Conservation (phyloP, 805 yeast species). For the Wickerhamomyces tratensis region DNA sequence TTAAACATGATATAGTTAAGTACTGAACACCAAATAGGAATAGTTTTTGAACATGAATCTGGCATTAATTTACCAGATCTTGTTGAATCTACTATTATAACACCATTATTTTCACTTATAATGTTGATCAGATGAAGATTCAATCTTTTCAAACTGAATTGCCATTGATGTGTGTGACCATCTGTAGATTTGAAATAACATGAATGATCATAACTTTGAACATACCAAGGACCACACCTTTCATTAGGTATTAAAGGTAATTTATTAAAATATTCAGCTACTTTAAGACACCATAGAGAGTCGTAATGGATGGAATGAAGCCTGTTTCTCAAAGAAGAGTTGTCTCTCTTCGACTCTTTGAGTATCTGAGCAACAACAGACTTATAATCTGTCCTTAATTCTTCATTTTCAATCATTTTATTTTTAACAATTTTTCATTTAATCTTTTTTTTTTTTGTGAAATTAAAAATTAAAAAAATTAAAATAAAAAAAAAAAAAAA, state of each 20-base stretch:
- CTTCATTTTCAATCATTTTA: neutral
- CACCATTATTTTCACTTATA: slow-evolving; percentile 32
- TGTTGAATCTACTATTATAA: slow-evolving; percentile 72
- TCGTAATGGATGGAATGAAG: slow-evolving; percentile 68
- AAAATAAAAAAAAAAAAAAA: no score
- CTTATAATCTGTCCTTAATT: no score
- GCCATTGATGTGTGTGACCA: slow-evolving; percentile 81
- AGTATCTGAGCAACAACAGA: slow-evolving; percentile 9
- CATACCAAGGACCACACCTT: slow-evolving; percentile 85
- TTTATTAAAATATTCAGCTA: slow-evolving; percentile 21
- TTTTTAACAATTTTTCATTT: no score
- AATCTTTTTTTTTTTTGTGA: no score
- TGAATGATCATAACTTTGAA: slow-evolving; percentile 34
- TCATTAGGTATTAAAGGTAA: slow-evolving; percentile 61
- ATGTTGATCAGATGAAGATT: slow-evolving; percentile 61
- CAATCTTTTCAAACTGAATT: slow-evolving; percentile 60
- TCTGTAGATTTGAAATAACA: slow-evolving; percentile 82
- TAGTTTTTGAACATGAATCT: slow-evolving; percentile 77
- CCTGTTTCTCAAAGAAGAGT: slow-evolving; percentile 46
- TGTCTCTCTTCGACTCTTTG: slow-evolving; percentile 38
- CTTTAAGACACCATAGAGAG: slow-evolving; percentile 35
- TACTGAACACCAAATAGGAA: slow-evolving; percentile 90
- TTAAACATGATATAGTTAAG: slow-evolving; percentile 44
- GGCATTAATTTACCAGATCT: slow-evolving; percentile 80
- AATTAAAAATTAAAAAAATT: no score